Evolutionary conservation across 1,139 yeast species (phyloP), one percentile per base, ranked within the genome.

Genomic region (Hansenula sp.): DNA sequence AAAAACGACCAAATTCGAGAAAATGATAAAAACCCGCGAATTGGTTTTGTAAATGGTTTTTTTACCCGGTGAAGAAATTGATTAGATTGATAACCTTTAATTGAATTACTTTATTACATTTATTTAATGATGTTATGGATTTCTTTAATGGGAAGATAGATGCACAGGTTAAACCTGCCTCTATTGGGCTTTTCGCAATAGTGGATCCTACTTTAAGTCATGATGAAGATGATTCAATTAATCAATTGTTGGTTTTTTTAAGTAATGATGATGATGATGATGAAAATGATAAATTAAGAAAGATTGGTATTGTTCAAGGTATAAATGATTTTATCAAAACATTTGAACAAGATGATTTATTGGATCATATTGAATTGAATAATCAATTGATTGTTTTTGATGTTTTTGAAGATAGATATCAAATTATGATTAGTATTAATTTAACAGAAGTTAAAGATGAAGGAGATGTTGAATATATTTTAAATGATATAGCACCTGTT

Each of bases 301-400:
- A 54, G 26, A 52, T 67, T 24, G 71, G 73, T 3, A 50, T 66
- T 14, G 52, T 67, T 6, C 65, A 65, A 40, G 72, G 69, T 0
- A 52, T 65, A 26, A 55, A 60, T 53, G 52, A 58, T 3, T 57
- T 66, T 31, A 55, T 58, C 0, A 42, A 47, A 9, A 38, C 51
- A 2, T 52, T 49, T 16, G 38, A 38, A 2, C 39, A 40, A 3
- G 45, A 45, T 1, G 42, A 45, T 0, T 33, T 31, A 4, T 48
- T 59, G 25, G 50, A 53, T 13, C 45, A 50, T 16, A 48, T 63
- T 3, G 63, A 61, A 38, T 39, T 62, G 24, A 59, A 57, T 28
- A 50, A 57, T 22, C 48, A 51, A 14, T 39, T 48, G 8, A 44
- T 64, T 5, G 12, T 61, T 12, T 45, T 53, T 6, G 48, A 53